A percentile compares a stretch with the other conserved stretches of the same genome.
Conservation (phyloP, 768 basidiomycete genomes). For the Xerocomus brunneocitrinus region DNA sequence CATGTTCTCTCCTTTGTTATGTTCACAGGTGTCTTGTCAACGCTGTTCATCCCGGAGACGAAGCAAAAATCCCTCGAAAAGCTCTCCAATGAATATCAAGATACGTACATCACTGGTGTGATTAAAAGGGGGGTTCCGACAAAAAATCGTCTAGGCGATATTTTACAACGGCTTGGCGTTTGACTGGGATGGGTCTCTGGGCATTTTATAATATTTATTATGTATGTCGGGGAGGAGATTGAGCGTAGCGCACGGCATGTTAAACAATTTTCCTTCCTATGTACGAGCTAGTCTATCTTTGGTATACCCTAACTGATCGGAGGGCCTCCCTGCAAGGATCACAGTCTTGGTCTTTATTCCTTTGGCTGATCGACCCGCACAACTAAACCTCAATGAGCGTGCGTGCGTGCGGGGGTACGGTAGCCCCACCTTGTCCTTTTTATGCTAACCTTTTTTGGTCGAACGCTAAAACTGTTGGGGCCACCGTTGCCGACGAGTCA, state of each 20-base stretch:
- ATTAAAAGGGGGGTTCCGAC: conserved; percentile 14
- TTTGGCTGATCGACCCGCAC: conserved; percentile 3
- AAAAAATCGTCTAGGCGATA: background rate
- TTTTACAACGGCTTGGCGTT: background rate
- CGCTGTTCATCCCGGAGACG: conserved; percentile 79
- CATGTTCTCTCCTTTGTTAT: conserved; percentile 81
- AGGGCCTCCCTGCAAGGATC: conserved; percentile 60
- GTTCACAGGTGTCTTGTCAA: conserved; percentile 79
- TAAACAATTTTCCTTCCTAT: background rate
- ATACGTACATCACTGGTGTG: conserved; percentile 44
- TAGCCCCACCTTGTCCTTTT: background rate
- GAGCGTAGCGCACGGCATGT: background rate
- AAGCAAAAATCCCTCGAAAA: conserved; percentile 61
- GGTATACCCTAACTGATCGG: conserved; percentile 80
- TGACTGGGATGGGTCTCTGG: background rate
- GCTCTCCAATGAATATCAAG: conserved; percentile 67
- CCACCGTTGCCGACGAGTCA: too few relatives aligned
- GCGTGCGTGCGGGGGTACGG: conserved; percentile 15
- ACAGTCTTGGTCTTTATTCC: conserved; percentile 55
- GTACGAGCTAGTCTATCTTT: conserved; percentile 78
- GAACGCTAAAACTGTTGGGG: too few relatives aligned
- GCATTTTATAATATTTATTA: background rate
- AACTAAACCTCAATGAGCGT: conserved; percentile 15
- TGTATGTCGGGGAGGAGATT: background rate
- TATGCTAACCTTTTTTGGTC: background rate